Evolutionary conservation across 192 early-diverging fungal genomes (phyloP).

Genomic region (Lunasporangiospora selenospora): DNA sequence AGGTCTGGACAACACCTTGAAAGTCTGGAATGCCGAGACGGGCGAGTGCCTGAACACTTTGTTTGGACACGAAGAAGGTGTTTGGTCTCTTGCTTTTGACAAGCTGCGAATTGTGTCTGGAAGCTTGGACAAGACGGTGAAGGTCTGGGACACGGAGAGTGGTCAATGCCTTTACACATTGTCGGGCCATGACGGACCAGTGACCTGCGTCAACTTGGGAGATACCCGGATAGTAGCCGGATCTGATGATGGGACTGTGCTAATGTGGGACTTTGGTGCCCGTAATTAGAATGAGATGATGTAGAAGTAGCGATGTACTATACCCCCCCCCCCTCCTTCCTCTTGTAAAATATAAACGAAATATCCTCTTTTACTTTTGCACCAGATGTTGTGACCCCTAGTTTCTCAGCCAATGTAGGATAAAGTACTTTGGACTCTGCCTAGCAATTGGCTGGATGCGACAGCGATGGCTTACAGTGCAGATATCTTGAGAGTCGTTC

Average conservation of each 20-base stretch:
- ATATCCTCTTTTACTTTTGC: not conserved
- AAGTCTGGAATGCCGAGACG: constrained; percentile 87
- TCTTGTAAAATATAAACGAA: constrained; percentile 5
- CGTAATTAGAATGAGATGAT: not conserved
- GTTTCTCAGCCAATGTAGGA: no score
- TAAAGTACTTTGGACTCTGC: no score
- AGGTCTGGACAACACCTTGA: constrained; percentile 84
- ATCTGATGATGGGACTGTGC: constrained; percentile 80
- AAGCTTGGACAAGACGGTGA: constrained; percentile 75
- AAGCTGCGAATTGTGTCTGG: constrained; percentile 71
- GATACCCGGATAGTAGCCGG: constrained; percentile 91
- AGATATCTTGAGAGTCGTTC: no score
- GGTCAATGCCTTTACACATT: constrained; percentile 70
- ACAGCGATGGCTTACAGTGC: no score
- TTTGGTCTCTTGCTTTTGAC: constrained; percentile 82
- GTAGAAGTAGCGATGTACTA: not conserved
- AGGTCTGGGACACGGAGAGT: constrained; percentile 81
- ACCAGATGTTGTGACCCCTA: no score
- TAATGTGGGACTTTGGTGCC: constrained; percentile 83
- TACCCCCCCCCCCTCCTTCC: not conserved
- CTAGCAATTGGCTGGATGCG: no score
- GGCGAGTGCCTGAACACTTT: constrained; percentile 80
- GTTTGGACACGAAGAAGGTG: constrained; percentile 82
- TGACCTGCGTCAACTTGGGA: constrained; percentile 82
- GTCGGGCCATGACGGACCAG: constrained; percentile 67